phyloP scores from a whole-genome alignment of 192 early-diverging fungal genomes.

The Nowakowskiella sp. region DNA sequence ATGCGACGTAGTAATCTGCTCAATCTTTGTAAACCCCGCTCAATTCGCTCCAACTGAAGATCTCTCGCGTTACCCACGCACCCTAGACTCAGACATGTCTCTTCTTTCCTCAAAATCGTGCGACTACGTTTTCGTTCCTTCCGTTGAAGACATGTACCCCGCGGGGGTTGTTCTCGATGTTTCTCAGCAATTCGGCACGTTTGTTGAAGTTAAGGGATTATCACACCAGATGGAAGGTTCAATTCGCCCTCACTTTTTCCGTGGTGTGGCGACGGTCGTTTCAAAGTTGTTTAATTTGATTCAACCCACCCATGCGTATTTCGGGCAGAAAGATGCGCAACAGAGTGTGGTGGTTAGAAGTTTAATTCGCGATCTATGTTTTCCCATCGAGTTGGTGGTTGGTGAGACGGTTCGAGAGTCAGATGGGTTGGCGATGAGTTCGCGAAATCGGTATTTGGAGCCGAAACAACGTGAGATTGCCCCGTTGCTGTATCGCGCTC shows the following conservation, averaged over 20 bases:
- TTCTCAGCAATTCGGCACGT: constrained; percentile 70
- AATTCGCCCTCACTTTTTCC: constrained; percentile 90
- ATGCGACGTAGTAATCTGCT: constrained; percentile 66
- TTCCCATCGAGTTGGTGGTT: constrained; percentile 66
- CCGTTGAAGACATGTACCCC: constrained; percentile 89
- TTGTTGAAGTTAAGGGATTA: constrained; percentile 83
- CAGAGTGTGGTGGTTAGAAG: constrained; percentile 49
- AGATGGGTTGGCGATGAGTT: constrained; percentile 85
- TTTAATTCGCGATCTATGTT: constrained; percentile 59
- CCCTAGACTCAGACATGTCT: constrained; percentile 65
- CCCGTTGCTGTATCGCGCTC: constrained; percentile 63
- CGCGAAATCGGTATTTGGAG: constrained; percentile 79
- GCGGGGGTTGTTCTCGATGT: constrained; percentile 78
- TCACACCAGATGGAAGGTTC: constrained; percentile 91
- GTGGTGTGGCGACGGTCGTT: constrained; percentile 93
- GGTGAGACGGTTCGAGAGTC: constrained; percentile 66
- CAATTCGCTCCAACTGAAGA: constrained; percentile 97
- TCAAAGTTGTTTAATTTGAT: constrained; percentile 87
- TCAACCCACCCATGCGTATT: constrained; percentile 73
- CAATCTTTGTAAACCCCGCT: constrained; percentile 98
- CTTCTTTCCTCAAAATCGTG: constrained; percentile 42
- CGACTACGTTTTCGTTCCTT: constrained; percentile 34
- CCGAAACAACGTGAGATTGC: constrained; percentile 60
- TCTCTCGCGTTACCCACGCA: constrained; percentile 82
- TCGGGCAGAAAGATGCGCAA: constrained; percentile 97